phyloP scores from a whole-genome alignment of 192 early-diverging fungal species.

The Martensiomyces pterosporus region DNA sequence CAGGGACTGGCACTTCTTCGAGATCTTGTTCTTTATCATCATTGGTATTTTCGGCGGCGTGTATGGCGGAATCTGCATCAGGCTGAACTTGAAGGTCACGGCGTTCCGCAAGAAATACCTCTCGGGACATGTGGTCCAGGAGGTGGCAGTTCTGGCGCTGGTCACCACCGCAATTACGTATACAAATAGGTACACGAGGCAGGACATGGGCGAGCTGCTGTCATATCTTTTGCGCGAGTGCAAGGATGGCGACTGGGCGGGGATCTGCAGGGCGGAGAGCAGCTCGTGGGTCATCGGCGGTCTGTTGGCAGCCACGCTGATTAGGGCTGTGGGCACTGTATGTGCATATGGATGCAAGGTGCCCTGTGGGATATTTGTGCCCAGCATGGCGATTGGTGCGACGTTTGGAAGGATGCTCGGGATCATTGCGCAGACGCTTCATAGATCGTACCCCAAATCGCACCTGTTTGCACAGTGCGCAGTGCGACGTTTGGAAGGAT shows the following conservation, averaged over 20 bases:
- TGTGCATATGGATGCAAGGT: slow-evolving; percentile 67
- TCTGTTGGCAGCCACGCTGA: slow-evolving; percentile 53
- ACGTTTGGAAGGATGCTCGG: slow-evolving; percentile 88
- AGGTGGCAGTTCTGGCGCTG: slow-evolving; percentile 61
- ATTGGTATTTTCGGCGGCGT: slow-evolving; percentile 82
- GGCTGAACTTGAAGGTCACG: slow-evolving; percentile 65
- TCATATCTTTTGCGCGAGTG: slow-evolving; percentile 72
- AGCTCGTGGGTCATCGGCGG: slow-evolving; percentile 41
- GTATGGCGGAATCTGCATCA: slow-evolving; percentile 74
- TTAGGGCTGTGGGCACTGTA: slow-evolving; percentile 55
- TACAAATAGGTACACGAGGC: slow-evolving; percentile 69
- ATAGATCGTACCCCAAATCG: slow-evolving; percentile 58
- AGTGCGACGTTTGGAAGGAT: slow-evolving; percentile 88
- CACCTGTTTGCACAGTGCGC: slow-evolving; percentile 74
- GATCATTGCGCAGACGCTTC: slow-evolving; percentile 67
- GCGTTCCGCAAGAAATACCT: slow-evolving; percentile 68
- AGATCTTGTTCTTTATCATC: slow-evolving; percentile 74
- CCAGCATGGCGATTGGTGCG: slow-evolving; percentile 92
- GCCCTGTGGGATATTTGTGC: slow-evolving; percentile 92
- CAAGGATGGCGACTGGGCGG: slow-evolving; percentile 58
- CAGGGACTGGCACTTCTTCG: slow-evolving; percentile 93
- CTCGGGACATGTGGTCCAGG: slow-evolving; percentile 59
- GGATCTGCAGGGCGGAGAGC: slow-evolving; percentile 52
- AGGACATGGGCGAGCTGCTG: slow-evolving; percentile 84
- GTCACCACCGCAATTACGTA: slow-evolving; percentile 65